Percentiles rank a stretch among this genome's conserved stretches.
Conservation (phyloP, 768 basidiomycete species). For the Dioszegia aurantiaca region DNA sequence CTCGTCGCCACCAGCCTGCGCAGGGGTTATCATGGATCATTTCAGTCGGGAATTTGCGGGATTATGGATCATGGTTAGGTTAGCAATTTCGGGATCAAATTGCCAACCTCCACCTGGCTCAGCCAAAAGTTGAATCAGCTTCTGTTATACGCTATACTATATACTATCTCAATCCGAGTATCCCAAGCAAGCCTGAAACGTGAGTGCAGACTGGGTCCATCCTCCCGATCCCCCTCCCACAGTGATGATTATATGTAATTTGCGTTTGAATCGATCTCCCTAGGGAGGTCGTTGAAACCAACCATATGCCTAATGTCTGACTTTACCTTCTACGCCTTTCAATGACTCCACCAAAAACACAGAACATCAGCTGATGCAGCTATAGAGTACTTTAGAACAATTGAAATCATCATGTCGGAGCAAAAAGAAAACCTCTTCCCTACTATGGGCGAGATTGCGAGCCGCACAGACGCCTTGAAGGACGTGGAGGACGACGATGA, state of each 20-base stretch:
- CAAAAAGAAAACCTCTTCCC: slow-evolving; percentile 58
- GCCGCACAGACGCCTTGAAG: slow-evolving; percentile 55
- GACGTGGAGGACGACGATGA: slow-evolving; percentile 44
- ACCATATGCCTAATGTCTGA: slow-evolving; percentile 48
- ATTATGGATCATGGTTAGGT: background rate
- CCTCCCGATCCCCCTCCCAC: background rate
- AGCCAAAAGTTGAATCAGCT: background rate
- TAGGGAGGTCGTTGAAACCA: slow-evolving; percentile 33
- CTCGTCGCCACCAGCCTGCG: too few species aligned
- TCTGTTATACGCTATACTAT: background rate
- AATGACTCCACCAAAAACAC: background rate
- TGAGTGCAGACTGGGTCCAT: background rate
- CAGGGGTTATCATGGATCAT: too few species aligned
- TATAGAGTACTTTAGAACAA: background rate
- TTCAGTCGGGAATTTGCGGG: background rate
- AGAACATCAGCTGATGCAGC: background rate
- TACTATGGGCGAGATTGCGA: slow-evolving; percentile 60
- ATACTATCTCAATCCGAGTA: background rate
- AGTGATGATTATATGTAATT: slow-evolving; percentile 38
- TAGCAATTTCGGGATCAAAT: background rate
- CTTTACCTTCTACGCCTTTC: slow-evolving; percentile 11
- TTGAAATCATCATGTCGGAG: slow-evolving; percentile 22
- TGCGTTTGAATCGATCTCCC: slow-evolving; percentile 35
- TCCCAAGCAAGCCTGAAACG: too few species aligned
- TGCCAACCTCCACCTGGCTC: background rate